phyloP scores from a whole-genome alignment of 805 yeast species.

The Blastobotrys chiropterorum region DNA sequence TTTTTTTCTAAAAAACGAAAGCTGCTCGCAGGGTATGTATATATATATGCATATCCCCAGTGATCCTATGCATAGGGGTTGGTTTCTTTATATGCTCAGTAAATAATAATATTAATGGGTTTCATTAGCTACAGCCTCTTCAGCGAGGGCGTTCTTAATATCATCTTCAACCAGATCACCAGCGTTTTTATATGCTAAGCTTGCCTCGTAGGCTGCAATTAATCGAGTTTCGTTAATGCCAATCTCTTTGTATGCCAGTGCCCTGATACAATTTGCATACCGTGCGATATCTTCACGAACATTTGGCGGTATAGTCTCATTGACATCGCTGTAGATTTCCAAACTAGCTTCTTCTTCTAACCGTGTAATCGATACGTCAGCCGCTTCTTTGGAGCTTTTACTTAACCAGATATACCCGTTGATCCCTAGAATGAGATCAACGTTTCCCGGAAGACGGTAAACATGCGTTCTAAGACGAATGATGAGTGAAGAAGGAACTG shows the following conservation, averaged over 20 bases:
- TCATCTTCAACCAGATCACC: constrained; percentile 71
- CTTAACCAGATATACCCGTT: constrained; percentile 93
- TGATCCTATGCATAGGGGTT: too few relatives aligned
- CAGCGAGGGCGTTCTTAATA: constrained; percentile 65
- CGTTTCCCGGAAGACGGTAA: constrained; percentile 88
- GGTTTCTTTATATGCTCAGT: background rate
- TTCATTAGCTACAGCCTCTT: constrained; percentile 53
- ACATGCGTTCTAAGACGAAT: constrained; percentile 84
- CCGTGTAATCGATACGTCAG: constrained; percentile 61
- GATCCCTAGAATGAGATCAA: constrained; percentile 84
- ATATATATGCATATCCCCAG: too few relatives aligned
- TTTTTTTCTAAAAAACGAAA: too few relatives aligned
- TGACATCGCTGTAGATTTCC: constrained; percentile 90
- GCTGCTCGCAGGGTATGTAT: too few relatives aligned
- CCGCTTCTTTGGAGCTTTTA: constrained; percentile 43
- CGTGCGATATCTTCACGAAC: constrained; percentile 72
- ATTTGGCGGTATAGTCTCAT: constrained; percentile 59
- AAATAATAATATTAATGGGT: background rate
- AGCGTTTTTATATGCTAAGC: constrained; percentile 64
- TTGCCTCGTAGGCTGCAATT: constrained; percentile 79
- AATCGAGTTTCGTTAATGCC: constrained; percentile 82
- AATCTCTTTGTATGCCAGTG: constrained; percentile 75
- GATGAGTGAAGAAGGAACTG: constrained; percentile 76
- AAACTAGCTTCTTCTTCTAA: constrained; percentile 81
- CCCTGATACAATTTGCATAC: constrained; percentile 76